Evolutionary conservation across 495 filamentous ascomycete genomes (phyloP).

Genomic region (Xylaria telfairii): DNA sequence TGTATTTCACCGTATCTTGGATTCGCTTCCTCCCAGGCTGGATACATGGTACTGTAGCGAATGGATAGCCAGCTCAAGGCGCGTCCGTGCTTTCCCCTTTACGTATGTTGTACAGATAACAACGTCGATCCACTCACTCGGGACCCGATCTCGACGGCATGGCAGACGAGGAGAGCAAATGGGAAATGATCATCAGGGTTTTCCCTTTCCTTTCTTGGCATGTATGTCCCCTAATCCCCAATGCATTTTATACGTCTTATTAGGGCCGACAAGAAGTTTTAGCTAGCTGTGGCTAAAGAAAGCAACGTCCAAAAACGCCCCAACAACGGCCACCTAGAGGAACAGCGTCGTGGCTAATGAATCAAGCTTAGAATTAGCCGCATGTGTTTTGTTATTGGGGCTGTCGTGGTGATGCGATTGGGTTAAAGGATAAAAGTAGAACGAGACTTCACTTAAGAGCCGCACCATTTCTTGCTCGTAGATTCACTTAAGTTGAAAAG

Average conservation of each 20-base stretch:
- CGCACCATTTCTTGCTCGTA: not conserved
- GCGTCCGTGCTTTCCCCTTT: not conserved
- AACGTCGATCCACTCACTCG: constrained; percentile 6
- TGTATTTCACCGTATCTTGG: not conserved
- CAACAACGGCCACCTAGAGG: not conserved
- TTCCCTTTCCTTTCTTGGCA: not conserved
- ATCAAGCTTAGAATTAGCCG: not conserved
- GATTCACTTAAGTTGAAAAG: not conserved
- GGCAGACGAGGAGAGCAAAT: not conserved
- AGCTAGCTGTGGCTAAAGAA: not conserved
- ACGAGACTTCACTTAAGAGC: not conserved
- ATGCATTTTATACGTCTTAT: not conserved
- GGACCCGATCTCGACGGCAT: constrained; percentile 10
- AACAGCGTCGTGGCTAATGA: not conserved
- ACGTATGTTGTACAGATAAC: not conserved
- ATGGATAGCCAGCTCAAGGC: not conserved
- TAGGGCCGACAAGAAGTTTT: not conserved
- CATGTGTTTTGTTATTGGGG: not conserved
- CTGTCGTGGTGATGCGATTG: not conserved
- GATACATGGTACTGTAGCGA: not conserved
- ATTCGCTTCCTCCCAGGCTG: not conserved
- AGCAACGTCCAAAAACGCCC: not conserved
- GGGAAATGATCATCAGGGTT: constrained; percentile 12
- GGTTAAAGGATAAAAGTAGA: not conserved
- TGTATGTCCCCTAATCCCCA: not conserved